Evolutionary conservation across 2,329 filamentous ascomycete genomes (phyloP).

Genomic region (Corinectria fuckeliana): DNA sequence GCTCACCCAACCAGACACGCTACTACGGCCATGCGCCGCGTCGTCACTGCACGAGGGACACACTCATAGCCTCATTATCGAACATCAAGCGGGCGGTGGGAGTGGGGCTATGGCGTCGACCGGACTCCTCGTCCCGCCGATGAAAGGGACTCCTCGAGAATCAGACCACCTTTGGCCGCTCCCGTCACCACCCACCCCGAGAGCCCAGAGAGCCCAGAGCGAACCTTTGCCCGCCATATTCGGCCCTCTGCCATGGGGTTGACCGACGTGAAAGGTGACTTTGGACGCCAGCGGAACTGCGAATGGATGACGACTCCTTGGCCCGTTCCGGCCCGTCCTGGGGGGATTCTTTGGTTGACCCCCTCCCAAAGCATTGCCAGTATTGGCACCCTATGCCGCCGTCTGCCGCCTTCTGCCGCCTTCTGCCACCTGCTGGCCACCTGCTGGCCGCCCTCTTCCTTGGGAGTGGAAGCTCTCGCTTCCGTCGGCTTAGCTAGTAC

Average conservation of each 20-base stretch:
- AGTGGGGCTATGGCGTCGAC: conserved; percentile 22
- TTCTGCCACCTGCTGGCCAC: not conserved
- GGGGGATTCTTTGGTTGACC: conserved; percentile 14
- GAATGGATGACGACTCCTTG: conserved; percentile 12
- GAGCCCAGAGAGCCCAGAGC: not conserved
- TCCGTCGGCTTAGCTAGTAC: conserved; percentile 26
- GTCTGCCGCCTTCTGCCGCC: conserved; percentile 15
- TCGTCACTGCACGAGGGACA: conserved; percentile 11
- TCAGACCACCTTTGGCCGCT: conserved; percentile 28
- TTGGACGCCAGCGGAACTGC: not conserved
- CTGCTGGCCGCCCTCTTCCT: too few species aligned
- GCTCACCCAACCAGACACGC: conserved; percentile 25
- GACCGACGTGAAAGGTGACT: not conserved
- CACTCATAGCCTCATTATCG: too few species aligned
- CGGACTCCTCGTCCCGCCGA: conserved; percentile 8
- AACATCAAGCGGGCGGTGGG: conserved; percentile 5
- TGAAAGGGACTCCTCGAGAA: conserved; percentile 14
- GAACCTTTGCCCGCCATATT: conserved; percentile 11
- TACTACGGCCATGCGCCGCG: conserved; percentile 21
- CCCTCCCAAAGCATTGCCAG: too few species aligned
- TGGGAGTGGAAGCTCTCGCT: too few species aligned
- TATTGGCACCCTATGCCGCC: conserved; percentile 37
- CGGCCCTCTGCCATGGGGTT: conserved; percentile 11
- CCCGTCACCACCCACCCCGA: conserved; percentile 17
- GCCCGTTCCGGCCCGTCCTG: conserved; percentile 24